Percentiles rank a stretch among this genome's conserved stretches.
Conservation (phyloP, 305 asterid species). For the Caryopteris hybrid region DNA sequence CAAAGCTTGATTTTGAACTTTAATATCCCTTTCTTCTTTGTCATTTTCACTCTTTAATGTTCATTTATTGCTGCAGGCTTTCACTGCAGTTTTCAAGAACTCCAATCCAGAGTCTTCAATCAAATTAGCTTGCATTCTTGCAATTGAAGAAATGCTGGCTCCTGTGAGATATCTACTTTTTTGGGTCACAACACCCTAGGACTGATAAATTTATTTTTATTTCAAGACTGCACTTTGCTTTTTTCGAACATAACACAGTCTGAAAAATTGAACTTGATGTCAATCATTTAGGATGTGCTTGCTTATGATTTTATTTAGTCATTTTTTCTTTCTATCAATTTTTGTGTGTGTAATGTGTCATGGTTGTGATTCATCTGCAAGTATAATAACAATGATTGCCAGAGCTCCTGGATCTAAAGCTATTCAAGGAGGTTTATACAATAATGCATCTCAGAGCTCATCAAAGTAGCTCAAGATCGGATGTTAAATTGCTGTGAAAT, state of each 20-base stretch:
- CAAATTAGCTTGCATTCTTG: conserved; percentile 84
- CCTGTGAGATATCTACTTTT: conserved; percentile 58
- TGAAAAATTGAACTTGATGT: neutral
- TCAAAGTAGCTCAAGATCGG: neutral
- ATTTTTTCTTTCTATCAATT: too few species aligned
- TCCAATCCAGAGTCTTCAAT: conserved; percentile 56
- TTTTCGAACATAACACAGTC: neutral
- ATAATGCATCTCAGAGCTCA: neutral
- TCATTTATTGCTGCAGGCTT: conserved; percentile 49
- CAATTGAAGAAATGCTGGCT: conserved; percentile 60
- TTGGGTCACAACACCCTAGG: neutral
- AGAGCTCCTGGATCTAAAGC: neutral
- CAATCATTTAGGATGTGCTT: neutral
- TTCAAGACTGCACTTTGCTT: neutral
- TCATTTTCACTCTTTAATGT: conserved; percentile 9
- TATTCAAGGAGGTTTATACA: neutral
- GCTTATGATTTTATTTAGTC: too few species aligned
- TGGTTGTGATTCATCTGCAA: neutral
- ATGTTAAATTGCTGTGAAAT: neutral
- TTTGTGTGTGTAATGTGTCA: neutral
- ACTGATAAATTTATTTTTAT: neutral
- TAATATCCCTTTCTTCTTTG: neutral
- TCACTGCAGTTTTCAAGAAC: conserved; percentile 58
- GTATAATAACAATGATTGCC: neutral
- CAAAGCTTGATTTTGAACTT: too few species aligned